Evolutionary conservation across 805 yeast genomes (phyloP).

Genomic region (Saturnispora silvae): DNA sequence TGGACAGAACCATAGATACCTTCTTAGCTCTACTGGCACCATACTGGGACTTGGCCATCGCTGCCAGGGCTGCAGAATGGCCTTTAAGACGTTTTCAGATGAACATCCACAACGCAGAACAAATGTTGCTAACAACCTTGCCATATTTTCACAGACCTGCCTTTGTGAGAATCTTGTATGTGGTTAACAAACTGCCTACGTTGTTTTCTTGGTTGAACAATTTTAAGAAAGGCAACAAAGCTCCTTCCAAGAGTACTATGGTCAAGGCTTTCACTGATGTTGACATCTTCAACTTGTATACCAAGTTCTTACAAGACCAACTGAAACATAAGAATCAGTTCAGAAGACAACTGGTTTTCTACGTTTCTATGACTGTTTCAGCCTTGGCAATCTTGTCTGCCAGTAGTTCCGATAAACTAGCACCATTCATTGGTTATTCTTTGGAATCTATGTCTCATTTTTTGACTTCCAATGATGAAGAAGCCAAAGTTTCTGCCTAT

Average conservation of each 20-base stretch:
- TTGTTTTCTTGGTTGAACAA: conserved; percentile 62
- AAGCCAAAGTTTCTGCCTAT: conserved; percentile 74
- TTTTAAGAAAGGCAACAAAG: conserved; percentile 45
- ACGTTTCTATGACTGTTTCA: conserved; percentile 60
- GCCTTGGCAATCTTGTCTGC: conserved; percentile 54
- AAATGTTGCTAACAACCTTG: conserved; percentile 55
- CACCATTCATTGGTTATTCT: conserved; percentile 42
- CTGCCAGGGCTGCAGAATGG: conserved; percentile 88
- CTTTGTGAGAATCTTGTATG: conserved; percentile 66
- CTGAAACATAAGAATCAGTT: conserved; percentile 47
- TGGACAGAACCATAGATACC: conserved; percentile 64
- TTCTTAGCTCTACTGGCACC: conserved; percentile 70
- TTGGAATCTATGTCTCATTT: conserved; percentile 50
- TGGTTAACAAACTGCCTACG: conserved; percentile 64
- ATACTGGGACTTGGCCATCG: conserved; percentile 62
- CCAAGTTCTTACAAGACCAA: conserved; percentile 40
- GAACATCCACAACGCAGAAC: conserved; percentile 71
- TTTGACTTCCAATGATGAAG: conserved; percentile 37
- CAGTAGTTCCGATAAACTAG: conserved; percentile 29
- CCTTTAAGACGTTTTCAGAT: conserved; percentile 82
- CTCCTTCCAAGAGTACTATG: conserved; percentile 60
- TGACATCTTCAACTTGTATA: conserved; percentile 57
- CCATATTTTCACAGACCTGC: conserved; percentile 73
- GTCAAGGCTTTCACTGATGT: conserved; percentile 65
- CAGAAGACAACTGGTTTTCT: conserved; percentile 67